Conservation (phyloP, 176 grass and related monocot genomes). For the Aegilops umbellulata region DNA sequence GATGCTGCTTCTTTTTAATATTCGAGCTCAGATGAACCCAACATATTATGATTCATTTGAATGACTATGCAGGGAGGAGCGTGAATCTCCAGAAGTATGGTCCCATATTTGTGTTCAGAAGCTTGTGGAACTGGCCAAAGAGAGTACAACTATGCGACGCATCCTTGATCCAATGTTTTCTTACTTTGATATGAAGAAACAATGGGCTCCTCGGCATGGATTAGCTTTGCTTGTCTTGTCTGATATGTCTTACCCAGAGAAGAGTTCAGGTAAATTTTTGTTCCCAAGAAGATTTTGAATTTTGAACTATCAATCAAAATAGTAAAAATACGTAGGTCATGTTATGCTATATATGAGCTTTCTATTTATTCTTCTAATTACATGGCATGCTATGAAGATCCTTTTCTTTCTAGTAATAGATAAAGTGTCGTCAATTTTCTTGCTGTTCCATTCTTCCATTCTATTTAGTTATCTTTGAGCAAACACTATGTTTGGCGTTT, state of each 20-base stretch:
- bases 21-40: neutral
- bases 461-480: neutral
- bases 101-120: conserved; percentile 80
- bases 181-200: conserved; percentile 80
- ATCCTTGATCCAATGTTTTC: conserved; percentile 82
- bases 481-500: neutral
- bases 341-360: neutral
- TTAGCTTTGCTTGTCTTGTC: conserved; percentile 82
- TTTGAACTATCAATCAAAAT: neutral
- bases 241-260: conserved; percentile 77
- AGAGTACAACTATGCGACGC: conserved; percentile 84
- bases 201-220: conserved; percentile 70
- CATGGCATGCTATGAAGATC: neutral
- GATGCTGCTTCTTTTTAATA: neutral
- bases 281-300: conserved; percentile 1
- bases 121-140: conserved; percentile 87
- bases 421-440: neutral
- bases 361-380: neutral
- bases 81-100: conserved; percentile 86
- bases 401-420: neutral
- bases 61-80: conserved; percentile 60
- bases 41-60: conserved; percentile 11
- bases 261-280: conserved; percentile 65
- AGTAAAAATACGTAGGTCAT: neutral
- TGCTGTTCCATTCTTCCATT: neutral